A percentile compares a stretch with the other conserved stretches of the same genome.
Evolutionary conservation across 2,329 filamentous ascomycete species (phyloP).

Genomic region (Pseudocercospora musae): DNA sequence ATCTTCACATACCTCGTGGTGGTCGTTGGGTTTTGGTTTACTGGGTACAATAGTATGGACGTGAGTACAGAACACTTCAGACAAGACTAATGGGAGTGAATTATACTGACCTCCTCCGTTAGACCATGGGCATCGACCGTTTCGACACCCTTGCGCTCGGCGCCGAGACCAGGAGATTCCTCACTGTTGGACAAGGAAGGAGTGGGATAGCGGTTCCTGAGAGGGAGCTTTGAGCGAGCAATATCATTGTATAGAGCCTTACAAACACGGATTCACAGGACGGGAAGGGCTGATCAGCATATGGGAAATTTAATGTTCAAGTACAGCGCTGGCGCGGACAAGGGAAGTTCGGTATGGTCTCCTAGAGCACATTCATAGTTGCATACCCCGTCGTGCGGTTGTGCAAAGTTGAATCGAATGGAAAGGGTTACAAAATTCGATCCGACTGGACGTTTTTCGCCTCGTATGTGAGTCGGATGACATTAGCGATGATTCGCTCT

Average conservation of each 20-base stretch:
- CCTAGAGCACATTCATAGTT: neutral
- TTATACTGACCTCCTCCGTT: conserved; percentile 8
- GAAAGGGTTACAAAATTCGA: too few species aligned
- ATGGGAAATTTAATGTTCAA: neutral
- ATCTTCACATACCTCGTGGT: conserved; percentile 92
- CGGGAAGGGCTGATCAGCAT: neutral
- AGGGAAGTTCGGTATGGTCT: neutral
- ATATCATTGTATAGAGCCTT: neutral
- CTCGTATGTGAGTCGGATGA: too few species aligned
- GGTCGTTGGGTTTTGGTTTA: conserved; percentile 86
- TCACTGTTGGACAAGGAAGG: conserved; percentile 20
- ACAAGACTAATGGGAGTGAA: neutral
- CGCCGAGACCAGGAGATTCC: conserved; percentile 17
- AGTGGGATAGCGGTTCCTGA: conserved; percentile 17
- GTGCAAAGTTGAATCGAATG: too few species aligned
- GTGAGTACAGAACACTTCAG: conserved; percentile 24
- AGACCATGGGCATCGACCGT: conserved; percentile 27
- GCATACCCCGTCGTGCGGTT: too few species aligned
- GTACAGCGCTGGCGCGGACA: neutral
- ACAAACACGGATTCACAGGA: neutral
- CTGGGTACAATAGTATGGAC: conserved; percentile 58
- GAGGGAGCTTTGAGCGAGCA: neutral
- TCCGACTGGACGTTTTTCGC: too few species aligned
- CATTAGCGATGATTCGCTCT: too few species aligned
- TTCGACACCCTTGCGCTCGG: conserved; percentile 26